These are phyloP conservation scores for Tagetes patula DNA, from an alignment of 129 eudicot species.

Conservation along the genomic window DNA sequence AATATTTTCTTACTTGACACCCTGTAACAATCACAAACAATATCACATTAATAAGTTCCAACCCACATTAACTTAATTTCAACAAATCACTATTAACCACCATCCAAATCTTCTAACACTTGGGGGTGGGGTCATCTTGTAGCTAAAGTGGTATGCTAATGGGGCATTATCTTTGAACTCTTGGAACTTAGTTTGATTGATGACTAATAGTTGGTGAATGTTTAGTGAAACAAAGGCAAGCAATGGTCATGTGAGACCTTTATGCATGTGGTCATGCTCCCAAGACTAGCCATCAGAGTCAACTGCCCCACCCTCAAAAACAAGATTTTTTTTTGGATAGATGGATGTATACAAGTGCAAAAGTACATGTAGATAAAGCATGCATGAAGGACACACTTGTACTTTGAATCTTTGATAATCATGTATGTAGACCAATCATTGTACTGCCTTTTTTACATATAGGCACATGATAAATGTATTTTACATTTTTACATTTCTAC, in stretches of 20 bases:
- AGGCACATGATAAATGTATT: constrained; percentile 33
- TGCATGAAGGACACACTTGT: constrained; percentile 34
- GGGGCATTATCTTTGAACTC: constrained; percentile 30
- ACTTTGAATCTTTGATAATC: constrained; percentile 34
- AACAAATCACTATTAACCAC: constrained; percentile 3
- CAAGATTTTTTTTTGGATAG: constrained; percentile 19
- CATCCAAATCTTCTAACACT: neutral
- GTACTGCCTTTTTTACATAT: constrained; percentile 27
- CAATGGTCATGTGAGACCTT: constrained; percentile 56
- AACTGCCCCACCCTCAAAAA: constrained; percentile 33
- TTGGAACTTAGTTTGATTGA: constrained; percentile 52
- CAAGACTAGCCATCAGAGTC: constrained; percentile 38
- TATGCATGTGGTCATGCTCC: constrained; percentile 58
- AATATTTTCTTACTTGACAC: constrained; percentile 28
- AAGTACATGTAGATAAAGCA: constrained; percentile 34
- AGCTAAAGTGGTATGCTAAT: constrained; percentile 36
- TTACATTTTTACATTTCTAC: neutral
- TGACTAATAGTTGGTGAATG: constrained; percentile 45
- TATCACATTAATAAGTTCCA: constrained; percentile 1
- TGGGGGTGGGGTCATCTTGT: constrained; percentile 29
- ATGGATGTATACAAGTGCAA: constrained; percentile 34
- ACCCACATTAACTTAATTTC: neutral
- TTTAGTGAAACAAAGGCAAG: constrained; percentile 41
- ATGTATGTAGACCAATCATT: constrained; percentile 37
- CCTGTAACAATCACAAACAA: constrained; percentile 26